Percentiles rank a stretch among this genome's conserved stretches.
Evolutionary conservation across 2,329 filamentous ascomycete species (phyloP).

Genomic region (Colletotrichum tropicicola): DNA sequence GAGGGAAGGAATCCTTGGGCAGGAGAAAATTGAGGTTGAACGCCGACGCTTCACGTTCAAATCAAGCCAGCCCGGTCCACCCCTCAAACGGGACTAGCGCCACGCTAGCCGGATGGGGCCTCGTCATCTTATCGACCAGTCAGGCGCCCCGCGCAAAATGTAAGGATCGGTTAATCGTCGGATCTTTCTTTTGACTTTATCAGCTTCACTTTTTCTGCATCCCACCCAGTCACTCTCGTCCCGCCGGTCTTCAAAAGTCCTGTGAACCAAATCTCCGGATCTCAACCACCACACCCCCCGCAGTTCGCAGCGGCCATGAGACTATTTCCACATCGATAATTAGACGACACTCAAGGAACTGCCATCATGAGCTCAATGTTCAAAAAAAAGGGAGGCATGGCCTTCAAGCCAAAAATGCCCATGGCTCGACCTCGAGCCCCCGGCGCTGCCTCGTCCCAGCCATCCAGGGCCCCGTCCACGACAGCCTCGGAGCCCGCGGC

Average conservation of each 20-base stretch:
- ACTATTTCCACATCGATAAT: not conserved
- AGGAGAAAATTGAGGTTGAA: conserved; percentile 47
- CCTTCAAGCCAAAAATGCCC: conserved; percentile 77
- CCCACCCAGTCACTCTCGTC: not conserved
- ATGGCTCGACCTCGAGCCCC: conserved; percentile 60
- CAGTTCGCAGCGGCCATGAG: conserved; percentile 7
- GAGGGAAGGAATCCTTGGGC: conserved; percentile 9
- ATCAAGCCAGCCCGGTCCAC: conserved; percentile 45
- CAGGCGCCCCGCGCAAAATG: conserved; percentile 20
- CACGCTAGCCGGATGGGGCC: conserved; percentile 41
- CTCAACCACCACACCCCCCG: not conserved
- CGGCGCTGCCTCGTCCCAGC: conserved; percentile 46
- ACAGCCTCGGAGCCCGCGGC: conserved; percentile 7
- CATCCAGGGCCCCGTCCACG: conserved; percentile 38
- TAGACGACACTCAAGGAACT: not conserved
- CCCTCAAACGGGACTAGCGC: conserved; percentile 46
- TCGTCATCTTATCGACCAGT: conserved; percentile 41
- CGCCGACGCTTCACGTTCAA: conserved; percentile 40
- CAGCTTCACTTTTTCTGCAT: conserved; percentile 14
- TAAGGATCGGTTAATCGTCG: conserved; percentile 23
- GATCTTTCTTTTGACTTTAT: too few species aligned
- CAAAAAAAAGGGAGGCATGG: conserved; percentile 70
- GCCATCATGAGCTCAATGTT: conserved; percentile 71
- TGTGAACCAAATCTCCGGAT: not conserved
- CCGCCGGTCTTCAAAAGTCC: conserved; percentile 13